Evolutionary conservation across 768 basidiomycete species (phyloP).

Genomic region (Lactifluus rugatus): DNA sequence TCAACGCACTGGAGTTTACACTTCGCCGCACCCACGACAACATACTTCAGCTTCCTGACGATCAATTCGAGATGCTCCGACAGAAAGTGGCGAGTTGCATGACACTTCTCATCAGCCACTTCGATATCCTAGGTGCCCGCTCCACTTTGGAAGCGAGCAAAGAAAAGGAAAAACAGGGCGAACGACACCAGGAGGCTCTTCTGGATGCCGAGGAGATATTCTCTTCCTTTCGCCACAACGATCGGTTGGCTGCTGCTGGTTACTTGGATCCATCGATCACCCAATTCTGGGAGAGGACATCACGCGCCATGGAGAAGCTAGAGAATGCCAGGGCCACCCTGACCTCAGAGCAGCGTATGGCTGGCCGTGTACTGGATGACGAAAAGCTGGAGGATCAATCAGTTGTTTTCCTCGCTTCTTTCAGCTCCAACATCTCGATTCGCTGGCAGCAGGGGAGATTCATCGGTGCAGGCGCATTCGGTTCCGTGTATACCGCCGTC

Average conservation of each 20-base stretch:
- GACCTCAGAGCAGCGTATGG: constrained; percentile 59
- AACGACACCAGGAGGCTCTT: constrained; percentile 41
- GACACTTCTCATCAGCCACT: constrained; percentile 93
- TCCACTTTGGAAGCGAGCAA: constrained; percentile 80
- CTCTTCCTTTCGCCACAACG: constrained; percentile 28
- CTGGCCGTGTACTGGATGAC: constrained; percentile 90
- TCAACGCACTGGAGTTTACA: constrained; percentile 89
- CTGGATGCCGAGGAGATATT: constrained; percentile 40
- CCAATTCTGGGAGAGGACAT: constrained; percentile 64
- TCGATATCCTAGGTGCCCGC: constrained; percentile 94
- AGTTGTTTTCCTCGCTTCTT: constrained; percentile 87
- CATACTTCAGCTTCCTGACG: constrained; percentile 78
- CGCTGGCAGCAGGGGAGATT: constrained; percentile 98
- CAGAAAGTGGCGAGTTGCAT: constrained; percentile 93
- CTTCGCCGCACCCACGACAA: constrained; percentile 80
- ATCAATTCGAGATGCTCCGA: constrained; percentile 84
- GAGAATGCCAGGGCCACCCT: constrained; percentile 54
- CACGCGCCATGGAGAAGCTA: constrained; percentile 48
- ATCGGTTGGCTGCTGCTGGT: constrained; percentile 28
- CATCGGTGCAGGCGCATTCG: constrained; percentile 97
- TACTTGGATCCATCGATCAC: constrained; percentile 59
- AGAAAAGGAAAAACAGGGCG: constrained; percentile 77
- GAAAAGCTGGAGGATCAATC: constrained; percentile 92
- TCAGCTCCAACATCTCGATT: constrained; percentile 90
- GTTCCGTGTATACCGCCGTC: constrained; percentile 98